These are phyloP conservation scores for Lichenothelia convexa DNA, from an alignment of 495 filamentous ascomycete species.

Conservation along the genomic window DNA sequence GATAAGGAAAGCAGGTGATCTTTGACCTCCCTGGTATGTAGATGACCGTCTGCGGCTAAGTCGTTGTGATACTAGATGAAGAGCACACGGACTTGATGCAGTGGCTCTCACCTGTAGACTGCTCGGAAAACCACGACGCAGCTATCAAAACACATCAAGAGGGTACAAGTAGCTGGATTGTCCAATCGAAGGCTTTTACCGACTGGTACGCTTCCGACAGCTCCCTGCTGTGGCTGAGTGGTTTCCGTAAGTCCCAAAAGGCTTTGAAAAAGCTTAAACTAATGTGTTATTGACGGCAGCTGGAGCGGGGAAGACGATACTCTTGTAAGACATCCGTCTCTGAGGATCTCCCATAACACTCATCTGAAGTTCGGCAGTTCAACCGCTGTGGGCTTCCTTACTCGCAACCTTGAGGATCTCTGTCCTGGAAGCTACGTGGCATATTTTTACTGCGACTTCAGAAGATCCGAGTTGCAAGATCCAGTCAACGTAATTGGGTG, in stretches of 20 bases:
- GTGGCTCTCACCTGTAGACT: constrained; percentile 6
- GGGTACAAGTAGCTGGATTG: constrained; percentile 6
- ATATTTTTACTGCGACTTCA: constrained; percentile 6
- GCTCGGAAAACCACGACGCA: constrained; percentile 1
- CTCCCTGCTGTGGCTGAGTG: too few species aligned
- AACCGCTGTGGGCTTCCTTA: neutral
- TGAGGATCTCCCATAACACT: neutral
- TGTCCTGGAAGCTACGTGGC: neutral
- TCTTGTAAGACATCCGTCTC: constrained; percentile 3
- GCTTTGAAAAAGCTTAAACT: too few species aligned
- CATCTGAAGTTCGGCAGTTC: neutral
- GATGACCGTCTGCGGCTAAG: too few species aligned
- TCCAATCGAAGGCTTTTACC: neutral
- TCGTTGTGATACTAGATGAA: too few species aligned
- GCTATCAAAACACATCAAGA: neutral
- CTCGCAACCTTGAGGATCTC: neutral
- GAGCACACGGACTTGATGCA: constrained; percentile 3
- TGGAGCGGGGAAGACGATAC: constrained; percentile 6
- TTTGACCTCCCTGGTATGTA: too few species aligned
- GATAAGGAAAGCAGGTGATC: too few species aligned
- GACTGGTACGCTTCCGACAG: constrained; percentile 1
- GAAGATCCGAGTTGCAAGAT: constrained; percentile 3
- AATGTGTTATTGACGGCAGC: constrained; percentile 4
- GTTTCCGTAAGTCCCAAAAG: too few species aligned
- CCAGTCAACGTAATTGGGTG: constrained; percentile 5